Evolutionary conservation across 768 basidiomycete species (phyloP).

Genomic region (Brasilioporus rufonigricans): DNA sequence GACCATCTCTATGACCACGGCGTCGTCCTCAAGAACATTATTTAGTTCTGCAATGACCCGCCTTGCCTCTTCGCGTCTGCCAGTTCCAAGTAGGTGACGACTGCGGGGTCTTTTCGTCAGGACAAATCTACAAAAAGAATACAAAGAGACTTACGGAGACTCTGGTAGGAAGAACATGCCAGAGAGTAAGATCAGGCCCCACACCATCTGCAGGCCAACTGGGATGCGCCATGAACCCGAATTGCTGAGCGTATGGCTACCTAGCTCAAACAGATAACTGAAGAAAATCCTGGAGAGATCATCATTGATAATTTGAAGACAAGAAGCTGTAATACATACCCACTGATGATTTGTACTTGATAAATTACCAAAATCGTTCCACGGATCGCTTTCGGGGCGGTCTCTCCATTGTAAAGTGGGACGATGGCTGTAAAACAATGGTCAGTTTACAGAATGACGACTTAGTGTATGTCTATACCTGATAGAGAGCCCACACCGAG

Average conservation of each 20-base stretch:
- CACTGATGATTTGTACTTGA: constrained; percentile 58
- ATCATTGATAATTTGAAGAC: neutral
- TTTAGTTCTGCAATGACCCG: constrained; percentile 66
- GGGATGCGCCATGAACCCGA: neutral
- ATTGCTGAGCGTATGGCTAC: neutral
- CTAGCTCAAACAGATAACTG: neutral
- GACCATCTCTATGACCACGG: constrained; percentile 55
- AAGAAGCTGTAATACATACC: constrained; percentile 38
- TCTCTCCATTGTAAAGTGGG: constrained; percentile 57
- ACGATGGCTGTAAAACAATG: constrained; percentile 42
- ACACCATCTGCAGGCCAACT: neutral
- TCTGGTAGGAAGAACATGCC: neutral
- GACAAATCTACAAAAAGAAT: neutral
- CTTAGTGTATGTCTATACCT: constrained; percentile 36
- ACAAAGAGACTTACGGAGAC: neutral
- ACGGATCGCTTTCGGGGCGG: neutral
- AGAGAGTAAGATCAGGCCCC: neutral
- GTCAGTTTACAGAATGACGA: constrained; percentile 1
- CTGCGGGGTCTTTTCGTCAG: constrained; percentile 31
- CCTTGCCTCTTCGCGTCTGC: constrained; percentile 52
- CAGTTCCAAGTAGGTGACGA: constrained; percentile 66
- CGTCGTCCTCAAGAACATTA: constrained; percentile 55
- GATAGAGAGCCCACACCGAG: constrained; percentile 76
- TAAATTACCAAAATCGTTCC: neutral
- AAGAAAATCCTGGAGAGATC: neutral